These are phyloP conservation scores for Dioszegia hungarica DNA, from an alignment of 768 basidiomycete genomes.

Conservation along the genomic window DNA sequence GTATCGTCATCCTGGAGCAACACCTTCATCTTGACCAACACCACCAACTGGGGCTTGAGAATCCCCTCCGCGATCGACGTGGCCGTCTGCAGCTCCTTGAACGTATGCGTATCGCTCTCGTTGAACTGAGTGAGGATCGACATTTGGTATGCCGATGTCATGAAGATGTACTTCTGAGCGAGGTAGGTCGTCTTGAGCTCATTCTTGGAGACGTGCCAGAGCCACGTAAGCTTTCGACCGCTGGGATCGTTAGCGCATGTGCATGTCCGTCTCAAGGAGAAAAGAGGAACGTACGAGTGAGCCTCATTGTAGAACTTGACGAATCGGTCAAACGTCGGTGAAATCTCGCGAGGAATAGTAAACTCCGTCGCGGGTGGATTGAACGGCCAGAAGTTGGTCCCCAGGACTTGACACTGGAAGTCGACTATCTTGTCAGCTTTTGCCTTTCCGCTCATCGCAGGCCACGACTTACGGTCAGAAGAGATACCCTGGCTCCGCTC, in stretches of 20 bases:
- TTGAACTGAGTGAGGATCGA: conserved; percentile 94
- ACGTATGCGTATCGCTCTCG: conserved; percentile 74
- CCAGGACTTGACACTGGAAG: conserved; percentile 88
- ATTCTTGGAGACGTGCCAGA: conserved; percentile 98
- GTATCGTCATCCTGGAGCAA: conserved; percentile 86
- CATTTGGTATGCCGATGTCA: conserved; percentile 93
- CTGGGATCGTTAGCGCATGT: conserved; percentile 11
- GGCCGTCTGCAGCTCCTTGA: conserved; percentile 71
- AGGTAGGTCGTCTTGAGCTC: conserved; percentile 90
- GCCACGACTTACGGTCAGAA: conserved; percentile 5
- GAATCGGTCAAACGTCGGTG: conserved; percentile 84
- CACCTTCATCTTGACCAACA: conserved; percentile 83
- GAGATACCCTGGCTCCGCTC: conserved; percentile 62
- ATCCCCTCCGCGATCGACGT: conserved; percentile 58
- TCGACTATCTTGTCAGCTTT: conserved; percentile 55
- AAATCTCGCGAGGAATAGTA: conserved; percentile 79
- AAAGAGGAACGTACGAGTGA: conserved; percentile 22
- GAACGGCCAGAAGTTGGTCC: conserved; percentile 94
- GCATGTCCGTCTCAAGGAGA: background rate
- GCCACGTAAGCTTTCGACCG: conserved; percentile 91
- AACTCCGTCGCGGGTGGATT: conserved; percentile 72
- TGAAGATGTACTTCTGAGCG: conserved; percentile 90
- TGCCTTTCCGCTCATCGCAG: background rate
- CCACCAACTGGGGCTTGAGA: conserved; percentile 58
- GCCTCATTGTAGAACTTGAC: conserved; percentile 78